phyloP scores from a whole-genome alignment of 257 asterid genomes.

The Eucommia ulmoides region DNA sequence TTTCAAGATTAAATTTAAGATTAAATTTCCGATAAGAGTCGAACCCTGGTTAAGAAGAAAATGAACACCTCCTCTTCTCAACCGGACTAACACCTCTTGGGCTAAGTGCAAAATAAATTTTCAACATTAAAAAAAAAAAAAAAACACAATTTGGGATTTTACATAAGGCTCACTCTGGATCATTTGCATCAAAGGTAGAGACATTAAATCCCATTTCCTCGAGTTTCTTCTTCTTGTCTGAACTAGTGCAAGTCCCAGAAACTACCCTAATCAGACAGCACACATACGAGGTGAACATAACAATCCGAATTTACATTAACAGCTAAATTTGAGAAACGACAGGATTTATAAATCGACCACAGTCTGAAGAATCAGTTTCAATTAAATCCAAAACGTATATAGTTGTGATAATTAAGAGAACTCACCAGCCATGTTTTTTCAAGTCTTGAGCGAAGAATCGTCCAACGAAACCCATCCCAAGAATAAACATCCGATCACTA shows the following conservation, averaged over 20 bases:
- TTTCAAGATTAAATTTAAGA: no score
- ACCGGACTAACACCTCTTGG: neutral
- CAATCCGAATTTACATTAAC: neutral
- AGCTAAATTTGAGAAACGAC: neutral
- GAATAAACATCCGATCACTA: slow-evolving; percentile 50
- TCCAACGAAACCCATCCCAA: slow-evolving; percentile 92
- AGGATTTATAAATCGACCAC: no score
- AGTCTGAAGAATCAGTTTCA: no score
- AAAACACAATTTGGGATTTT: neutral
- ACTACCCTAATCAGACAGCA: slow-evolving; percentile 35
- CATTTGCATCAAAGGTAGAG: slow-evolving; percentile 47
- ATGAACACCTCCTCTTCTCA: no score
- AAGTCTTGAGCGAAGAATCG: slow-evolving; percentile 62
- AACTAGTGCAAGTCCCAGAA: slow-evolving; percentile 70
- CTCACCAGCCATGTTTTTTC: slow-evolving; percentile 55
- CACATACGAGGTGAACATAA: neutral
- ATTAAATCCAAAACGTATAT: neutral
- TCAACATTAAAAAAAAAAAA: neutral
- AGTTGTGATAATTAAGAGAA: neutral
- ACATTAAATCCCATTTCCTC: slow-evolving; percentile 56
- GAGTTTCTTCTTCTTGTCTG: slow-evolving; percentile 38
- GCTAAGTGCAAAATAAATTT: neutral
- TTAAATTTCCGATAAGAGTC: no score
- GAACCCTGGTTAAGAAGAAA: no score
- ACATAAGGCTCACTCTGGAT: slow-evolving; percentile 34